Evolutionary conservation across 768 basidiomycete genomes (phyloP).

Genomic region (Kondoa malvinella): DNA sequence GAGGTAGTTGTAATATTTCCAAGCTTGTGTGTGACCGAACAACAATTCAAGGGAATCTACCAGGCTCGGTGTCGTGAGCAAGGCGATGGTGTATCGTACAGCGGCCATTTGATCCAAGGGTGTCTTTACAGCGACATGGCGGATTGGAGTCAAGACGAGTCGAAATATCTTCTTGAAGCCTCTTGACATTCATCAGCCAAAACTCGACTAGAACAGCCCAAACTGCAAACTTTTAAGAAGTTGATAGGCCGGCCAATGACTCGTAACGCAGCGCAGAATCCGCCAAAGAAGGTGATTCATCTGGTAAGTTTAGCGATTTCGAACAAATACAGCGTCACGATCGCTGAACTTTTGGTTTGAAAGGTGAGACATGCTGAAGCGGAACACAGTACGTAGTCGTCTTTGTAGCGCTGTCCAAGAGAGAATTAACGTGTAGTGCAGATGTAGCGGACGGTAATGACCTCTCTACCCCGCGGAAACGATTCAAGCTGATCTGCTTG

Average conservation of each 20-base stretch:
- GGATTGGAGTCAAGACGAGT: not conserved
- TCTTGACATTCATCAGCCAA: not conserved
- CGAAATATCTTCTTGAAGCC: not conserved
- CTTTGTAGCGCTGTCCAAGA: not conserved
- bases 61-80: not conserved
- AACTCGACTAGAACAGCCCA: too few relatives aligned
- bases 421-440: not conserved
- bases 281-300: not conserved
- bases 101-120: not conserved
- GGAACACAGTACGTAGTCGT: not conserved
- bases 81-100: not conserved
- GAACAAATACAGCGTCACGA: not conserved
- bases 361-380: constrained; percentile 1
- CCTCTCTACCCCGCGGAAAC: not conserved
- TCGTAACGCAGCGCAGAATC: not conserved
- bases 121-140: not conserved
- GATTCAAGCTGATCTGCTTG: not conserved
- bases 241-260: too few relatives aligned
- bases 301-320: not conserved
- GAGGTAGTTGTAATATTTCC: not conserved
- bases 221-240: too few relatives aligned
- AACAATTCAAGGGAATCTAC: not conserved
- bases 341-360: not conserved
- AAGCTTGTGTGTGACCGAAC: not conserved
- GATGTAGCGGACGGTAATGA: not conserved